These are phyloP conservation scores for Aureoboletus auriporus DNA, from an alignment of 768 basidiomycete species.

Conservation along the genomic window DNA sequence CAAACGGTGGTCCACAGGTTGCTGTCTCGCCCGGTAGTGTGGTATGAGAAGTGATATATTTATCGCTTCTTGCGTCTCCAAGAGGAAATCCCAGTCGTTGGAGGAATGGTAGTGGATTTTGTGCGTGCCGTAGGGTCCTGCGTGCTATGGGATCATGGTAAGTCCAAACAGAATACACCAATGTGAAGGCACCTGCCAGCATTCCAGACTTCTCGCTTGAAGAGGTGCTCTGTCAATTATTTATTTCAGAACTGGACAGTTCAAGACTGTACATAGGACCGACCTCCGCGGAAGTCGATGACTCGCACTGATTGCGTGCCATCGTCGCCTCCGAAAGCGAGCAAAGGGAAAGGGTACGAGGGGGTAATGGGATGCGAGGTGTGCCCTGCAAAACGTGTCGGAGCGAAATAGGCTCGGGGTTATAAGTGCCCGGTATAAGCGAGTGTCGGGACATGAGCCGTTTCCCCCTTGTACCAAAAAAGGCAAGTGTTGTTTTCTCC, in stretches of 20 bases:
- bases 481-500: conserved; percentile 29
- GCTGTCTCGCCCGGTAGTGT: conserved; percentile 72
- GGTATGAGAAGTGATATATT: conserved; percentile 70
- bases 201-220: conserved; percentile 14
- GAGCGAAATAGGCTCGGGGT: conserved; percentile 4
- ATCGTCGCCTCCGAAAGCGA: conserved; percentile 13
- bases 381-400: conserved; percentile 6
- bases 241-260: conserved; percentile 3
- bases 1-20: conserved; percentile 69
- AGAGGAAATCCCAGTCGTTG: conserved; percentile 66
- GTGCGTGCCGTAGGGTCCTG: conserved; percentile 44
- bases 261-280: conserved; percentile 1
- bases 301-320: conserved; percentile 19
- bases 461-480: conserved; percentile 26
- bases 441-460: conserved; percentile 8
- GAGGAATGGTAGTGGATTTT: conserved; percentile 61
- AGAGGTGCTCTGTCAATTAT: conserved; percentile 19
- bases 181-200: conserved; percentile 10
- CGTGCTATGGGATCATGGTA: conserved; percentile 16
- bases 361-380: background rate
- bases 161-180: background rate
- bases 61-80: conserved; percentile 47
- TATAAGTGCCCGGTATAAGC: conserved; percentile 12
- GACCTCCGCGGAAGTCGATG: conserved; percentile 23
- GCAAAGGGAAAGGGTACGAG: background rate